phyloP scores from a whole-genome alignment of 176 grass and related monocot species.

The Bonia amplexicaulis region DNA sequence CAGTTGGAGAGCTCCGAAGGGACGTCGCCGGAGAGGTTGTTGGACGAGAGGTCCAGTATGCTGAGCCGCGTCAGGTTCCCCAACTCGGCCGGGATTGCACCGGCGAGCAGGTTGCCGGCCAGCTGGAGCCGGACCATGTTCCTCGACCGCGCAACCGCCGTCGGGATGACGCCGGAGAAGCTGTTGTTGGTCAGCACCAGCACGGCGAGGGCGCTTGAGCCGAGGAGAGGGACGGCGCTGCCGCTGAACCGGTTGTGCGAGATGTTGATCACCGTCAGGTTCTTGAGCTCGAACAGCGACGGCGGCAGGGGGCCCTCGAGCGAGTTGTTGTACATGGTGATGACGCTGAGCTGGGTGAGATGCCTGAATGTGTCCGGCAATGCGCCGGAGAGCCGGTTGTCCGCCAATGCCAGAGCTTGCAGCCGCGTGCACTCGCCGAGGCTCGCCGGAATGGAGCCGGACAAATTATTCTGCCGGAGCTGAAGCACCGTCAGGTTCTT shows the following conservation, averaged over 20 bases:
- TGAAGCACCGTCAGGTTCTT: slow-evolving; percentile 74
- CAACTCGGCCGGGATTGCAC: slow-evolving; percentile 54
- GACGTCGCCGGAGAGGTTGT: slow-evolving; percentile 57
- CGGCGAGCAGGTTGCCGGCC: slow-evolving; percentile 47
- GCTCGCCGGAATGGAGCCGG: slow-evolving; percentile 69
- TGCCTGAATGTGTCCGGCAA: slow-evolving; percentile 53
- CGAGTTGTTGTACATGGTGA: slow-evolving; percentile 97
- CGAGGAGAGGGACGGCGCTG: slow-evolving; percentile 60
- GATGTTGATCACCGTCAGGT: slow-evolving; percentile 82
- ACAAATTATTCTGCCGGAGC: slow-evolving; percentile 87
- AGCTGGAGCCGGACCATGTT: slow-evolving; percentile 66
- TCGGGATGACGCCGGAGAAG: slow-evolving; percentile 71
- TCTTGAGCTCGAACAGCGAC: slow-evolving; percentile 56
- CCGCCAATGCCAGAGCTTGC: slow-evolving; percentile 71
- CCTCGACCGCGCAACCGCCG: slow-evolving; percentile 30
- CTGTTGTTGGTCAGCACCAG: slow-evolving; percentile 68
- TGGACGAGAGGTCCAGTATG: slow-evolving; percentile 71
- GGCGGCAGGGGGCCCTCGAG: slow-evolving; percentile 60
- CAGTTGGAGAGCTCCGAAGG: slow-evolving; percentile 54
- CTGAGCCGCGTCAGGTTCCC: slow-evolving; percentile 46
- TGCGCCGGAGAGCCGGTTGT: slow-evolving; percentile 64
- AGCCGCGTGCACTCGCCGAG: slow-evolving; percentile 66
- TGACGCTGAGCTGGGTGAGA: slow-evolving; percentile 49
- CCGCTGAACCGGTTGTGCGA: slow-evolving; percentile 75
- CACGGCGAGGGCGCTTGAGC: slow-evolving; percentile 52